A percentile compares a stretch with the other conserved stretches of the same genome.
Evolutionary conservation across 2,329 filamentous ascomycete genomes (phyloP).

Genomic region (Rutstroemia sp.): DNA sequence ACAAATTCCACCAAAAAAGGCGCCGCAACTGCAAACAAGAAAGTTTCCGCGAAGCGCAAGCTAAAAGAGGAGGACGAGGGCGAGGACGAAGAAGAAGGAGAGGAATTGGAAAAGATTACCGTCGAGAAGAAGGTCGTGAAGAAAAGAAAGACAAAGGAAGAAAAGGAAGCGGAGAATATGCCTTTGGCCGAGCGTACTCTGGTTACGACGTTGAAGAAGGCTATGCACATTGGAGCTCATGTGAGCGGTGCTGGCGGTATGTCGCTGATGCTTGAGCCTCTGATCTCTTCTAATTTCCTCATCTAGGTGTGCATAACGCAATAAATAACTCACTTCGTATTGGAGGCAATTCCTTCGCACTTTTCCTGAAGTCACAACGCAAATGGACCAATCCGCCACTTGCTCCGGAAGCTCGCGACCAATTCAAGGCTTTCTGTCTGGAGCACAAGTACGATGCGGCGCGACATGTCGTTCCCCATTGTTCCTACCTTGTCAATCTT

Average conservation of each 20-base stretch:
- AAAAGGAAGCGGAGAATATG: constrained; percentile 48
- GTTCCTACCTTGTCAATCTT: constrained; percentile 93
- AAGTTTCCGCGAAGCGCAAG: constrained; percentile 23
- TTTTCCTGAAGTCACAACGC: constrained; percentile 93
- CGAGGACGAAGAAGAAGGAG: constrained; percentile 16
- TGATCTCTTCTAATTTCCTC: constrained; percentile 6
- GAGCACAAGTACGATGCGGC: constrained; percentile 64
- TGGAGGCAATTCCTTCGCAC: constrained; percentile 85
- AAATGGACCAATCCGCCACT: constrained; percentile 88
- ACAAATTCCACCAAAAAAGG: not conserved
- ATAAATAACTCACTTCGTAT: constrained; percentile 71
- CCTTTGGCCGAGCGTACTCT: constrained; percentile 64
- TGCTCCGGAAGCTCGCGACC: constrained; percentile 54
- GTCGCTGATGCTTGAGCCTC: constrained; percentile 16
- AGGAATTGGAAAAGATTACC: not conserved
- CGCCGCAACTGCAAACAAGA: constrained; percentile 9
- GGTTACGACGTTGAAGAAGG: constrained; percentile 52
- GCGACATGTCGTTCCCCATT: constrained; percentile 79
- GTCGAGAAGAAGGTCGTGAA: constrained; percentile 23
- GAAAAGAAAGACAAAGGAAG: constrained; percentile 49
- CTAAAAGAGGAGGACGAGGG: constrained; percentile 20
- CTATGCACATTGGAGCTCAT: constrained; percentile 85
- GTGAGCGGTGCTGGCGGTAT: constrained; percentile 81
- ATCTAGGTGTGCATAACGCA: constrained; percentile 76
- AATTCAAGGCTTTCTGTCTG: constrained; percentile 63